phyloP scores from a whole-genome alignment of 164 flowering plant species.

The Vitis riparia region DNA sequence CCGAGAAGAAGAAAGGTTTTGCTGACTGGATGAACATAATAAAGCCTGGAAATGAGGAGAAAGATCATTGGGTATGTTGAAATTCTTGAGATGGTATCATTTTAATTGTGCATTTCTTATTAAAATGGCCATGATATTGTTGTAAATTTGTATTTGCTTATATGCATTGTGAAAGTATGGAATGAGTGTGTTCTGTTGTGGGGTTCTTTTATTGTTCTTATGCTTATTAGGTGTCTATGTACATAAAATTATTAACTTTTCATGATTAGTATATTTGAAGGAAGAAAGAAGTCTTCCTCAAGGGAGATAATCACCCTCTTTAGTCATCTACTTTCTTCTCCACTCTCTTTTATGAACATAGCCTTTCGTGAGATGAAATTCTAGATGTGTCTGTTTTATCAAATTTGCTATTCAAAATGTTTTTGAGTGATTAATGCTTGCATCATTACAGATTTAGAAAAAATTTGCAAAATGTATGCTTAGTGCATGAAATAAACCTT shows the following conservation, averaged over 20 bases:
- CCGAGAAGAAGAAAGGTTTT: slow-evolving; percentile 82
- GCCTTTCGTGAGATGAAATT: too few relatives aligned
- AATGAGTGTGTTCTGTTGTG: neutral
- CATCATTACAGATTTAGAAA: too few relatives aligned
- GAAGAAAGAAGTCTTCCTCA: too few relatives aligned
- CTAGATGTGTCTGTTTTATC: too few relatives aligned
- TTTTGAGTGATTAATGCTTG: too few relatives aligned
- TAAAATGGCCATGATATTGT: neutral
- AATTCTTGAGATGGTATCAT: neutral
- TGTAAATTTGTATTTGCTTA: neutral
- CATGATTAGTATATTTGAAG: neutral
- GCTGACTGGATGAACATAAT: slow-evolving; percentile 80
- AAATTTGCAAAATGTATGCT: too few relatives aligned
- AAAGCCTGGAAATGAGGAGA: slow-evolving; percentile 89
- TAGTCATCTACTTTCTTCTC: too few relatives aligned
- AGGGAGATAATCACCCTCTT: too few relatives aligned
- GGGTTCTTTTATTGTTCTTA: neutral
- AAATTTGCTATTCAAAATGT: too few relatives aligned
- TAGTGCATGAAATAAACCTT: too few relatives aligned
- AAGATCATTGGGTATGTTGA: slow-evolving; percentile 89
- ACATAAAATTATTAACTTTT: neutral
- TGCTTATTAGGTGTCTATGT: neutral
- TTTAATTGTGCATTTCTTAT: neutral
- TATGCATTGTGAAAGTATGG: neutral
- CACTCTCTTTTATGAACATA: too few relatives aligned